These are phyloP conservation scores for Mycena latifolia DNA, from an alignment of 768 basidiomycete genomes.

Conservation along the genomic window DNA sequence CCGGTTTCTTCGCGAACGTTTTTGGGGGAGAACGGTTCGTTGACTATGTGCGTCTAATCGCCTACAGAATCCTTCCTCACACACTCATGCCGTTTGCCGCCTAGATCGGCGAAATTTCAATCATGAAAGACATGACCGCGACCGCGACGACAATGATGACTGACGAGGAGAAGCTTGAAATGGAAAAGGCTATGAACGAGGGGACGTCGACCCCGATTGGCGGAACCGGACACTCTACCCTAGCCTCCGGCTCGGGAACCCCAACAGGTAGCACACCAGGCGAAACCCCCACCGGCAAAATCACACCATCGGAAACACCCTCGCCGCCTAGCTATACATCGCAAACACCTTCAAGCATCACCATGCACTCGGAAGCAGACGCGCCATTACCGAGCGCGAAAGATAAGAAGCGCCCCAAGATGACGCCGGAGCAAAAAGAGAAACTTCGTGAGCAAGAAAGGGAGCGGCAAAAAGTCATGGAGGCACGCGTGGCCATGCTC, in stretches of 20 bases:
- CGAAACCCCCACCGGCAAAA: conserved; percentile 1
- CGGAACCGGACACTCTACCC: conserved; percentile 23
- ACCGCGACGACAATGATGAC: conserved; percentile 90
- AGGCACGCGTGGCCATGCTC: conserved; percentile 80
- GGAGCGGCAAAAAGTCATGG: conserved; percentile 84
- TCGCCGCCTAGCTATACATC: conserved; percentile 18
- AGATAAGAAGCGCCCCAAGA: conserved; percentile 62
- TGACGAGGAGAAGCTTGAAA: conserved; percentile 92
- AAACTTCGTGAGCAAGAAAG: conserved; percentile 86
- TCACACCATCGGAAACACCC: conserved; percentile 29
- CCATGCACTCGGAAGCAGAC: conserved; percentile 37
- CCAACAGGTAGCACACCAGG: background rate
- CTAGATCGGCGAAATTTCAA: conserved; percentile 95
- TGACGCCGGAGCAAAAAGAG: conserved; percentile 87
- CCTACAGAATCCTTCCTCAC: background rate
- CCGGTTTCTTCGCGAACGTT: conserved; percentile 94
- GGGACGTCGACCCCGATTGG: conserved; percentile 43
- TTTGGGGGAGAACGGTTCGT: conserved; percentile 95
- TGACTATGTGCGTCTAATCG: conserved; percentile 77
- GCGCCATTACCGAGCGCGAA: conserved; percentile 43
- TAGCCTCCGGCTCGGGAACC: conserved; percentile 25
- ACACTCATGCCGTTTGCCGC: conserved; percentile 12
- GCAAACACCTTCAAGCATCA: conserved; percentile 30
- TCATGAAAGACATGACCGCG: conserved; percentile 94
- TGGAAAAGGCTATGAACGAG: conserved; percentile 78